Conservation (phyloP, 1,284 basidiomycete genomes). For the Meira miltonrushii region DNA sequence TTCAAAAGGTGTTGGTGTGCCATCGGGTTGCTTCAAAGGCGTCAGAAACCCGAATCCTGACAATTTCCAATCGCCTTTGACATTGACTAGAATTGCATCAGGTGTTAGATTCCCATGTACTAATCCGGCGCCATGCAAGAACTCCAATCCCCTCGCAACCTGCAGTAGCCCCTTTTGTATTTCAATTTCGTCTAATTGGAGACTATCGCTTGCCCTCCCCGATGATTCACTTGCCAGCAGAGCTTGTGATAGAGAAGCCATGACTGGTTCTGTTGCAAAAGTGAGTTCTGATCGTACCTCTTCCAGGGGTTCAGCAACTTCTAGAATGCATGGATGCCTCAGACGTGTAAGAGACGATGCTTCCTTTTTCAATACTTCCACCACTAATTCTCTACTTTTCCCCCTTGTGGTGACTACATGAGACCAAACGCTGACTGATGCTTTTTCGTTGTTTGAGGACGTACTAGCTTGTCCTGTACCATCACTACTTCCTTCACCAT, state of each 20-base stretch:
- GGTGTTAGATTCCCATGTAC: conserved; percentile 87
- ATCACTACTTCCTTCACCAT: conserved; percentile 1
- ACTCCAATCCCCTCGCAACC: conserved; percentile 83
- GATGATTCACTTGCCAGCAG: conserved; percentile 16
- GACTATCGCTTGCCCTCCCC: conserved; percentile 12
- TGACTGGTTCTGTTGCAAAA: conserved; percentile 78
- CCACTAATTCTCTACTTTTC: conserved; percentile 21
- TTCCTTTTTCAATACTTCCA: conserved; percentile 47
- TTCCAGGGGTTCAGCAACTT: conserved; percentile 97
- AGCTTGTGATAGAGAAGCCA: conserved; percentile 25
- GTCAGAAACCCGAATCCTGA: conserved; percentile 80
- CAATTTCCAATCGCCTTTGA: conserved; percentile 95
- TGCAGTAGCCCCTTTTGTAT: conserved; percentile 96
- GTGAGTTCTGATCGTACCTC: conserved; percentile 76
- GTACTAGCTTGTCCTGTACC: not conserved
- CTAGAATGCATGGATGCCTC: conserved; percentile 90
- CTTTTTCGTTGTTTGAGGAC: conserved; percentile 4
- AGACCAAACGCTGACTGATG: conserved; percentile 32
- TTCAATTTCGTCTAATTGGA: conserved; percentile 57
- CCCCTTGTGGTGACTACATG: conserved; percentile 32
- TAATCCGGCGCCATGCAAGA: conserved; percentile 81
- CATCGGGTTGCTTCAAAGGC: conserved; percentile 66
- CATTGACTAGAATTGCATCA: conserved; percentile 53
- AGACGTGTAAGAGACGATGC: conserved; percentile 77
- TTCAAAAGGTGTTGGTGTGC: conserved; percentile 72